Evolutionary conservation across 192 early-diverging fungal species (phyloP).

Genomic region (Dissophora ornata): DNA sequence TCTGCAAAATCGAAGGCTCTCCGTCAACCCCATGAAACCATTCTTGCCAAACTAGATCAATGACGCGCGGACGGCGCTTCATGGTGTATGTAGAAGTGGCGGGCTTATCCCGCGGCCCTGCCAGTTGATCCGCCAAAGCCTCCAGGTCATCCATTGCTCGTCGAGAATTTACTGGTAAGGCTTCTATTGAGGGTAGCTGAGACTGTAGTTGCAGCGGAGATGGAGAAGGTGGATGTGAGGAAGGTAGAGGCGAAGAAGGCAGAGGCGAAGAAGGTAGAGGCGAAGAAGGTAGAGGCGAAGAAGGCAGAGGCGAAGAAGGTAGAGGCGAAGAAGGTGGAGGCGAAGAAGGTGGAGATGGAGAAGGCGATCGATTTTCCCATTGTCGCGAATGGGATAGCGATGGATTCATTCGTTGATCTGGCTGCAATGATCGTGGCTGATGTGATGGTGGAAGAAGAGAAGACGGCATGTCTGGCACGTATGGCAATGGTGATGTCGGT

Average conservation of each 20-base stretch:
- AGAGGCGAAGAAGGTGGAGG: too few relatives aligned
- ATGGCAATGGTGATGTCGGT: not conserved
- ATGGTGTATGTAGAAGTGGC: constrained; percentile 2
- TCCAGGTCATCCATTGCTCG: constrained; percentile 4
- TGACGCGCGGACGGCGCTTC: not conserved
- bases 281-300: too few relatives aligned
- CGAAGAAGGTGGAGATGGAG: constrained; percentile 1
- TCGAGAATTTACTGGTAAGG: not conserved
- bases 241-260: too few relatives aligned
- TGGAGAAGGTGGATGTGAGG: not conserved
- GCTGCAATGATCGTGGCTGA: not conserved
- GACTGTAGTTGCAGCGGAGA: constrained; percentile 2
- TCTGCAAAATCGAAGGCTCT: constrained; percentile 20
- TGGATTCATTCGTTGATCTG: not conserved
- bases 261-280: too few relatives aligned
- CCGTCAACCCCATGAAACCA: constrained; percentile 26
- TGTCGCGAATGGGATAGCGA: not conserved
- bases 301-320: too few relatives aligned
- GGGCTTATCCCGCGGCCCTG: constrained; percentile 11
- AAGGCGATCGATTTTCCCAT: not conserved
- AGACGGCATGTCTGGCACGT: not conserved
- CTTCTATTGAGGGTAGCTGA: not conserved
- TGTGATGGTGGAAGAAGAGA: not conserved
- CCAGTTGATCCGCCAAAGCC: constrained; percentile 1
- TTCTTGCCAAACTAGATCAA: constrained; percentile 25